These are phyloP conservation scores for Ascoidea asiatica DNA, from an alignment of 805 yeast genomes.

Conservation along the genomic window DNA sequence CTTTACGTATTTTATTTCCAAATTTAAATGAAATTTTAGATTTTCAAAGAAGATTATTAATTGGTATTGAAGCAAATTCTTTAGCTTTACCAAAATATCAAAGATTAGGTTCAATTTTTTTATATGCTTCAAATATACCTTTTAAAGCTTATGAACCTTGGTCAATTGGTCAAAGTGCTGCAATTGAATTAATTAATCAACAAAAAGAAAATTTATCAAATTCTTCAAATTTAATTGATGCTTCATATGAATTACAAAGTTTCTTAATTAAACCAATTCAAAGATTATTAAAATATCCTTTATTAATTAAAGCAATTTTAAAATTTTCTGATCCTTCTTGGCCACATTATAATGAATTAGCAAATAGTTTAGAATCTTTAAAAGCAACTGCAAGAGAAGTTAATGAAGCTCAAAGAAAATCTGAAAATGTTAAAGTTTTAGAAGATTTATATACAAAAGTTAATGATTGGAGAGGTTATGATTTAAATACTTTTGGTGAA, in stretches of 20 bases:
- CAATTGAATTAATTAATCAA: conserved; percentile 59
- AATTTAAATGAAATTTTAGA: conserved; percentile 74
- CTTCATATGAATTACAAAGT: conserved; percentile 80
- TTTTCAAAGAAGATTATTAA: conserved; percentile 79
- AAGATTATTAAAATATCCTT: conserved; percentile 89
- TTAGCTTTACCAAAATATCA: conserved; percentile 61
- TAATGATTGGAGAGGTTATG: conserved; percentile 86
- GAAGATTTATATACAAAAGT: conserved; percentile 63
- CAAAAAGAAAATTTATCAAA: conserved; percentile 38
- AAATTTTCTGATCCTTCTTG: conserved; percentile 43
- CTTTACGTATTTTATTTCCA: conserved; percentile 72
- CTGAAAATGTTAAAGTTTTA: conserved; percentile 69
- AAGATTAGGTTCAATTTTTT: conserved; percentile 78
- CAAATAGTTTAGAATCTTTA: conserved; percentile 56
- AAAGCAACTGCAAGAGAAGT: conserved; percentile 78
- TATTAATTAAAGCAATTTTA: conserved; percentile 61
- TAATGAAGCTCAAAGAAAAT: conserved; percentile 86
- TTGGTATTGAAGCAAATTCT: conserved; percentile 83
- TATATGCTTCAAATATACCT: conserved; percentile 66
- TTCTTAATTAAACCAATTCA: conserved; percentile 90
- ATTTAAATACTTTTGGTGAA: conserved; percentile 70
- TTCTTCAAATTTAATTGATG: conserved; percentile 52
- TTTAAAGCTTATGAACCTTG: conserved; percentile 88
- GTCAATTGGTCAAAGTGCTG: conserved; percentile 82
- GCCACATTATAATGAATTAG: conserved; percentile 52